These are phyloP conservation scores for Xylaria digitata DNA, from an alignment of 2,329 filamentous ascomycete genomes.

Conservation along the genomic window DNA sequence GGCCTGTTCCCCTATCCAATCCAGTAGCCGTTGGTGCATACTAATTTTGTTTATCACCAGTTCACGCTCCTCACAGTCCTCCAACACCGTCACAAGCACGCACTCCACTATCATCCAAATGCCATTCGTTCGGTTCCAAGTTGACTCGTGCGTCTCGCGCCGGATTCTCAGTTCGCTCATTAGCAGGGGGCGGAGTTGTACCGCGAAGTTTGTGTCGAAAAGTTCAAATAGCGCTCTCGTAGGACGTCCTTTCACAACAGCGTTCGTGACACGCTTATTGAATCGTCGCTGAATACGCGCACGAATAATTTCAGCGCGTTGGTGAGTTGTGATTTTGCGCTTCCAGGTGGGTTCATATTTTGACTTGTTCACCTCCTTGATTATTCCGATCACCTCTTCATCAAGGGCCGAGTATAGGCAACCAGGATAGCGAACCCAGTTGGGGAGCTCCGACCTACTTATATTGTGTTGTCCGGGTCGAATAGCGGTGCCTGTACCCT, in stretches of 20 bases:
- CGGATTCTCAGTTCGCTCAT: background rate
- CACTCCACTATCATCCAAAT: slow-evolving; percentile 1
- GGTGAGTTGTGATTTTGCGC: background rate
- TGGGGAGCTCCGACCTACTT: background rate
- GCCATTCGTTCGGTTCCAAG: slow-evolving; percentile 10
- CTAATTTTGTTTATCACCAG: background rate
- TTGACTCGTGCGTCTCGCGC: background rate
- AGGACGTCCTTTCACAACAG: background rate
- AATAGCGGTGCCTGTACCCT: background rate
- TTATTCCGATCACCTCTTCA: background rate
- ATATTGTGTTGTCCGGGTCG: background rate
- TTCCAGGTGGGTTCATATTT: slow-evolving; percentile 4
- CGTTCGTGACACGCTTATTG: background rate
- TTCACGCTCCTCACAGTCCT: background rate
- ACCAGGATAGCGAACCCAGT: slow-evolving; percentile 7
- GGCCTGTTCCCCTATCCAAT: background rate
- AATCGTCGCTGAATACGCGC: slow-evolving; percentile 1
- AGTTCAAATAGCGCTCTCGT: background rate
- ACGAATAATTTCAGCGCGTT: background rate
- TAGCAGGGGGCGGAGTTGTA: background rate
- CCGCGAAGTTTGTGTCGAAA: background rate
- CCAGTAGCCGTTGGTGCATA: too few species aligned
- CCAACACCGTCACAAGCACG: background rate
- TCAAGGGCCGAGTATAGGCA: background rate
- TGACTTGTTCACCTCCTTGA: slow-evolving; percentile 2